Conservation (phyloP, 108 stramenopile species). For the Fragilariopsis cylindrus region DNA sequence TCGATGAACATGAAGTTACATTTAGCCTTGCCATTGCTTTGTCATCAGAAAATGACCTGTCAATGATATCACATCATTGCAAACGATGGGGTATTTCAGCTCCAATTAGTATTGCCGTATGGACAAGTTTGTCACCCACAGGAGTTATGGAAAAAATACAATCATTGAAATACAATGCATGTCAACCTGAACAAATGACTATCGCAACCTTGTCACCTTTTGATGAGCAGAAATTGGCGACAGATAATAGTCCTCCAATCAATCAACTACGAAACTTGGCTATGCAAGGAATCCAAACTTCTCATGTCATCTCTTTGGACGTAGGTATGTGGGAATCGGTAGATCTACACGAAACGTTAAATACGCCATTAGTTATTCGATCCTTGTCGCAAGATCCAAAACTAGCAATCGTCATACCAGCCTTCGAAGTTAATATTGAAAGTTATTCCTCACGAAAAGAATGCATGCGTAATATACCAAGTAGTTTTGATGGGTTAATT, state of each 20-base stretch:
- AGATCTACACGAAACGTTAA: conserved; percentile 58
- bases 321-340: conserved; percentile 80
- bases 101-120: conserved; percentile 69
- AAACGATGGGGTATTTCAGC: conserved; percentile 46
- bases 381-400: conserved; percentile 45
- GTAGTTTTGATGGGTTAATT: conserved; percentile 24
- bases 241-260: conserved; percentile 62
- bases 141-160: conserved; percentile 17
- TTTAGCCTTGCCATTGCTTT: conserved; percentile 67
- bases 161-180: not conserved
- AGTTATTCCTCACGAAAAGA: not conserved
- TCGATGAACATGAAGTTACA: conserved; percentile 22
- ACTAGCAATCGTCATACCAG: conserved; percentile 66
- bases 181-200: conserved; percentile 1
- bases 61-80: conserved; percentile 70
- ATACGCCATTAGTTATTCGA: conserved; percentile 29
- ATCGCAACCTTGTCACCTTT: conserved; percentile 2
- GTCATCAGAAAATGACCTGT: conserved; percentile 59
- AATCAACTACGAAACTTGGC: conserved; percentile 86
- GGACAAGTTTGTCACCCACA: conserved; percentile 29
- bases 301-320: conserved; percentile 77
- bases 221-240: not conserved
- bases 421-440: conserved; percentile 42
- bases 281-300: conserved; percentile 54
- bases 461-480: conserved; percentile 59